A percentile compares a stretch with the other conserved stretches of the same genome.
Conservation (phyloP, 148 eudicot species). For the Fagopyrum homotropicum region DNA sequence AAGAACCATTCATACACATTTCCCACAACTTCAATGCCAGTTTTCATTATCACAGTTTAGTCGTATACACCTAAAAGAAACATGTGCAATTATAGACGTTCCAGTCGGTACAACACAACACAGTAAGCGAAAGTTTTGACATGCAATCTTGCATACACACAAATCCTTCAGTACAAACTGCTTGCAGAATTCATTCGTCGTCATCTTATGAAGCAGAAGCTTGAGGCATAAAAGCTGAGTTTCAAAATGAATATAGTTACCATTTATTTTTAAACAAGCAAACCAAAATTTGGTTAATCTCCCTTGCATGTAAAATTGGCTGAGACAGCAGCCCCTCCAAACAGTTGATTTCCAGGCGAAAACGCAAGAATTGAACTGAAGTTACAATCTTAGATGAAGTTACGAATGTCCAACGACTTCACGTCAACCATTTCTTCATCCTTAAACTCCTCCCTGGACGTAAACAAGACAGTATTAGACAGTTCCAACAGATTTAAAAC, state of each 20-base stretch:
- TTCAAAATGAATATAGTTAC: neutral
- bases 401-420: conserved; percentile 81
- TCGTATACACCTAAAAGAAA: neutral
- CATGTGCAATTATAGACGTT: neutral
- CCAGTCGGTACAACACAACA: neutral
- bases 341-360: neutral
- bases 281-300: neutral
- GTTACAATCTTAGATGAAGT: conserved; percentile 50
- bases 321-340: conserved; percentile 5
- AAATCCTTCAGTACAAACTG: neutral
- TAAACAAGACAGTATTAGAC: neutral
- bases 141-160: conserved; percentile 6
- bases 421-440: conserved; percentile 83
- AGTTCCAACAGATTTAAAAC: neutral
- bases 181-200: neutral
- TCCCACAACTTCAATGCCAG: too few relatives aligned
- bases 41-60: neutral
- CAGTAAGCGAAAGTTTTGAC: neutral
- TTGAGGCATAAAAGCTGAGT: neutral
- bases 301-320: conserved; percentile 9
- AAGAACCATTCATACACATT: neutral
- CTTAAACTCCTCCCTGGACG: conserved; percentile 86
- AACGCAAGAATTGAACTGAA: neutral
- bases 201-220: conserved; percentile 10
- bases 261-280: conserved; percentile 8